A percentile compares a stretch with the other conserved stretches of the same genome.
Evolutionary conservation across 2,329 filamentous ascomycete genomes (phyloP).

Genomic region (Ophiostoma tasmaniense): DNA sequence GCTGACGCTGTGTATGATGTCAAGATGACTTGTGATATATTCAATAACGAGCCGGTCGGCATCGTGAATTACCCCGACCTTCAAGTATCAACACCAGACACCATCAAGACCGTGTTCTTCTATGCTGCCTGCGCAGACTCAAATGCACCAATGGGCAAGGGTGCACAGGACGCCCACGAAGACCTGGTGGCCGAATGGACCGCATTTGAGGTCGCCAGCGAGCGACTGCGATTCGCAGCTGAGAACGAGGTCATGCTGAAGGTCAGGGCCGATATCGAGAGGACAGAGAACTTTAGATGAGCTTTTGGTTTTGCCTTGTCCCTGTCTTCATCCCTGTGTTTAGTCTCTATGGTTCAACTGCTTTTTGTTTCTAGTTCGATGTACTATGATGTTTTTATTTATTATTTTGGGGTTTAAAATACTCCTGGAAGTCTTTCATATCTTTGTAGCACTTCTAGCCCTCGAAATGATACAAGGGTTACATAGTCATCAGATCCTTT

Average conservation of each 20-base stretch:
- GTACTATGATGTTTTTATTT: not conserved
- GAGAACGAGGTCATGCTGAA: constrained; percentile 18
- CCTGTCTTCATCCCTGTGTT: not conserved
- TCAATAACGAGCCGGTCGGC: constrained; percentile 32
- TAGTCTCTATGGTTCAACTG: not conserved
- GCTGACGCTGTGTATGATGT: constrained; percentile 11
- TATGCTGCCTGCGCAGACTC: constrained; percentile 28
- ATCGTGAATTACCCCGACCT: constrained; percentile 31
- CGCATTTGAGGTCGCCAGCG: constrained; percentile 10
- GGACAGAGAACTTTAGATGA: constrained; percentile 5
- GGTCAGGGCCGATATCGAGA: constrained; percentile 15
- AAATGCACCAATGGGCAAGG: constrained; percentile 13
- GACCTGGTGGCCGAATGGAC: constrained; percentile 20
- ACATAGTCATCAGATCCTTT: not conserved
- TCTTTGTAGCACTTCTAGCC: not conserved
- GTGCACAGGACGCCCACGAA: constrained; percentile 20
- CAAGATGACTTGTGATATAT: constrained; percentile 26
- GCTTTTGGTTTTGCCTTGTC: not conserved
- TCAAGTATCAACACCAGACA: constrained; percentile 25
- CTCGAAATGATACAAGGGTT: not conserved
- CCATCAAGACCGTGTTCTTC: constrained; percentile 35
- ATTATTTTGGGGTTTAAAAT: no score
- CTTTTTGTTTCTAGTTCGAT: not conserved
- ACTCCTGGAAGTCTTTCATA: not conserved
- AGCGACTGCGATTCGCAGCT: constrained; percentile 16